Evolutionary conservation across 306 rosid species (phyloP), one percentile per base, ranked within the genome.

Genomic region (Purshia tridentata): DNA sequence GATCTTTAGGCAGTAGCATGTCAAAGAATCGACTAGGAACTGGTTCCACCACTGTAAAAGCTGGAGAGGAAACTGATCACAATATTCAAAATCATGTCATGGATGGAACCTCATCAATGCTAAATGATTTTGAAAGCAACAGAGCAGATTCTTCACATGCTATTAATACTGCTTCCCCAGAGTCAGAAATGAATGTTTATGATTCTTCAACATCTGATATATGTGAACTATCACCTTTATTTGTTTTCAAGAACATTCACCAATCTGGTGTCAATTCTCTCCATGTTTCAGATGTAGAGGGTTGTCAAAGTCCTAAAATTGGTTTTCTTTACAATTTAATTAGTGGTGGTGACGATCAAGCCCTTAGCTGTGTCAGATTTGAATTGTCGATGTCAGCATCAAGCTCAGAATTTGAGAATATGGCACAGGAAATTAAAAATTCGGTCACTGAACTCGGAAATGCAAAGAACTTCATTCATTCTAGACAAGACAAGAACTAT

Each of bases 281-380:
- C 61, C 95, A 91, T 71, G 89, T 94, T 84, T 87, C 99, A 29
- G 83, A 81, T 83, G 85, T 81, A 61, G 81, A 76, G 67, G 80
- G 76, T 77, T 74, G 62, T 68, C 77, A 57, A 81, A 73, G 65
- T 56, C 55, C 72, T 76, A 78, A 76, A n/a, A 57, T 65, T 73
- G 75, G 81, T 74, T 75, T 60, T 49, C 44, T 77, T 69, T 94
- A 83, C 86, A 82, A 72, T 76, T 50, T 94, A 65, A 62, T 91
- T 41, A 94, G 95, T 73, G 99, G 99, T 61, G 97, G 99, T 61
- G 99, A 94, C 79, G 99, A 94, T 81, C 99, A 94, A 77, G 94
- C 90, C 15, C 89, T 91, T 75, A 77, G 88, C 78, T 85, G 86
- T 83, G 84, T 87, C 44, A 69, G 76, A 53, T 84, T 91, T 78